phyloP scores from a whole-genome alignment of 192 early-diverging fungal species.

The Pecoramyces ruminantium region DNA sequence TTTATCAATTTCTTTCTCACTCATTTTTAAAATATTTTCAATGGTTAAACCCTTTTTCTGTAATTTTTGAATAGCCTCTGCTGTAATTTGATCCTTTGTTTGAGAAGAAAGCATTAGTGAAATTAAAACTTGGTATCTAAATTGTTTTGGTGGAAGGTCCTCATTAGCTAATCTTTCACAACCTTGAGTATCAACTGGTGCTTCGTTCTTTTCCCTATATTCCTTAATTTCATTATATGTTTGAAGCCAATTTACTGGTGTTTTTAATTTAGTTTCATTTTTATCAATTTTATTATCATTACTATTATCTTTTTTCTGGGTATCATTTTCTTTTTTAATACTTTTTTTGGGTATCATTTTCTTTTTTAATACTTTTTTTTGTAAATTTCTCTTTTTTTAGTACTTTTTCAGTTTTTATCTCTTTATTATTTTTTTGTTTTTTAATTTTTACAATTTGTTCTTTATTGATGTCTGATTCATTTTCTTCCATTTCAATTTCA shows the following conservation, averaged over 20 bases:
- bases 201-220: slow-evolving; percentile 38
- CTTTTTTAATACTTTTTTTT: neutral
- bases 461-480: neutral
- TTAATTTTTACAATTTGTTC: neutral
- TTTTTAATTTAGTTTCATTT: neutral
- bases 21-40: slow-evolving; percentile 38
- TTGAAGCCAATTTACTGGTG: slow-evolving; percentile 39
- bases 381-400: neutral
- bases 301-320: too few relatives aligned
- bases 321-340: too few relatives aligned
- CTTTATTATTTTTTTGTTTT: neutral
- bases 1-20: slow-evolving; percentile 41
- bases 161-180: slow-evolving; percentile 52
- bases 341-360: too few relatives aligned
- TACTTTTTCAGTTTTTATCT: neutral
- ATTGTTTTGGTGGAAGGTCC: slow-evolving; percentile 11
- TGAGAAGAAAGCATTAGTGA: slow-evolving; percentile 82
- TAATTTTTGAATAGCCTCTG: slow-evolving; percentile 53
- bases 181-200: slow-evolving; percentile 81
- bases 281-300: too few relatives aligned
- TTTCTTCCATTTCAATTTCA: neutral
- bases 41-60: slow-evolving; percentile 49
- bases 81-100: slow-evolving; percentile 80
- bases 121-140: slow-evolving; percentile 67
- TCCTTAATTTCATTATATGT: slow-evolving; percentile 45